Evolutionary conservation across 495 filamentous ascomycete genomes (phyloP).

Genomic region (Aspergillus panamensis): DNA sequence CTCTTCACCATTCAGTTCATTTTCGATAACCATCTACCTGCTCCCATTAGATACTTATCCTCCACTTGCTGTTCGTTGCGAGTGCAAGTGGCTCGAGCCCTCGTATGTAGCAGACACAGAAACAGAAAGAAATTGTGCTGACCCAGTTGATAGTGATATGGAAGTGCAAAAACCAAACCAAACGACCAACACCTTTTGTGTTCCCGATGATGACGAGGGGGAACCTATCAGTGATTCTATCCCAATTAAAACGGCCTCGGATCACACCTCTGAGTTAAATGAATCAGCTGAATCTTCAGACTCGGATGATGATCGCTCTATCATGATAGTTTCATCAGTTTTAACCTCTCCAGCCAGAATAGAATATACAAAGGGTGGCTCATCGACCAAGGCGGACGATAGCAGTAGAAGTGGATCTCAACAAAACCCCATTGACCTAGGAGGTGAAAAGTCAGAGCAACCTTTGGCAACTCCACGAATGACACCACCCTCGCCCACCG

Average conservation of each 20-base stretch:
- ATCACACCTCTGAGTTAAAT: constrained; percentile 9
- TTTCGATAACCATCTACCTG: background rate
- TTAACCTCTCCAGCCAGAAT: constrained; percentile 21
- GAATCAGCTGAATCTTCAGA: constrained; percentile 20
- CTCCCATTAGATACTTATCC: constrained; percentile 35
- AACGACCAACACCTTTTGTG: constrained; percentile 41
- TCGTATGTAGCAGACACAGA: constrained; percentile 9
- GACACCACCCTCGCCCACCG: constrained; percentile 19
- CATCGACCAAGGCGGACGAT: background rate
- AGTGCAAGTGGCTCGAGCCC: constrained; percentile 30
- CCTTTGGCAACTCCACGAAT: constrained; percentile 25
- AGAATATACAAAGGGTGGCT: background rate
- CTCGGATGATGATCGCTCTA: constrained; percentile 20
- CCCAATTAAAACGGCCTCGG: background rate
- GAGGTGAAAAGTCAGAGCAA: constrained; percentile 15
- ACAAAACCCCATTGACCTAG: constrained; percentile 19
- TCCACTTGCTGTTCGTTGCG: constrained; percentile 36
- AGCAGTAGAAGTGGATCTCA: constrained; percentile 6
- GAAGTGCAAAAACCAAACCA: constrained; percentile 6
- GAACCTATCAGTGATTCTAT: constrained; percentile 16
- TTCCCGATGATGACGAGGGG: constrained; percentile 40
- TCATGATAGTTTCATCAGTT: constrained; percentile 22
- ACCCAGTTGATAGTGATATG: constrained; percentile 14
- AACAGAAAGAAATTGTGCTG: constrained; percentile 7
- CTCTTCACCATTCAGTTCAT: background rate